Conservation (phyloP, 768 basidiomycete species). For the Trametes villosa region DNA sequence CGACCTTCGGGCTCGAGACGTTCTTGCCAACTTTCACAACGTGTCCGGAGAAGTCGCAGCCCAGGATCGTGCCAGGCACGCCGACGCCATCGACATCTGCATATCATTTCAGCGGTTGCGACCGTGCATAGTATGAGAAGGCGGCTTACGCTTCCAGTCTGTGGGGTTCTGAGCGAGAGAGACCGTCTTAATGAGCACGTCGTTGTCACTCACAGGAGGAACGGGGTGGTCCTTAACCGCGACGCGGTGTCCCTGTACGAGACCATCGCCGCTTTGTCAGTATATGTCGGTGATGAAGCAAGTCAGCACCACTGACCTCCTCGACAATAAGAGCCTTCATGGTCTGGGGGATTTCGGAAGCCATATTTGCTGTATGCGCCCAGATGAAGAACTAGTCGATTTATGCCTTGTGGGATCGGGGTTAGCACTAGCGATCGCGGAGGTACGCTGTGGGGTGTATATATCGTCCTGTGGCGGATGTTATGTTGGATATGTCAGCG, state of each 20-base stretch:
- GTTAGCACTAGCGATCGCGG: neutral
- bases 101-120: neutral
- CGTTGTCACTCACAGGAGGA: constrained; percentile 22
- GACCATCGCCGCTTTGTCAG: neutral
- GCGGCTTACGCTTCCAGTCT: constrained; percentile 24
- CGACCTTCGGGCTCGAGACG: constrained; percentile 25
- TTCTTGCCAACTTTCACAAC: constrained; percentile 28
- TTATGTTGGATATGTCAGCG: no score
- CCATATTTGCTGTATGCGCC: neutral
- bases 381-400: neutral
- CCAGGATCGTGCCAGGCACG: constrained; percentile 23
- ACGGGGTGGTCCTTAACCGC: constrained; percentile 22
- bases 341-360: constrained; percentile 20
- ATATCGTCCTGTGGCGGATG: no score
- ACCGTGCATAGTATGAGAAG: neutral
- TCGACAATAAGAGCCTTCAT: constrained; percentile 32
- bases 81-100: constrained; percentile 15
- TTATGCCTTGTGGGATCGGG: neutral
- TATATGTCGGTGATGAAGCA: neutral
- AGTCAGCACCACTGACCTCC: constrained; percentile 8
- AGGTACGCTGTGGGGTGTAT: no score
- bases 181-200: constrained; percentile 24
- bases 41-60: constrained; percentile 34
- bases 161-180: constrained; percentile 25
- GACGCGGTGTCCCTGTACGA: constrained; percentile 9